Percentiles rank a stretch among this genome's conserved stretches.
Evolutionary conservation across 1,284 basidiomycete species (phyloP).

Genomic region (Microbotryum saponariae): DNA sequence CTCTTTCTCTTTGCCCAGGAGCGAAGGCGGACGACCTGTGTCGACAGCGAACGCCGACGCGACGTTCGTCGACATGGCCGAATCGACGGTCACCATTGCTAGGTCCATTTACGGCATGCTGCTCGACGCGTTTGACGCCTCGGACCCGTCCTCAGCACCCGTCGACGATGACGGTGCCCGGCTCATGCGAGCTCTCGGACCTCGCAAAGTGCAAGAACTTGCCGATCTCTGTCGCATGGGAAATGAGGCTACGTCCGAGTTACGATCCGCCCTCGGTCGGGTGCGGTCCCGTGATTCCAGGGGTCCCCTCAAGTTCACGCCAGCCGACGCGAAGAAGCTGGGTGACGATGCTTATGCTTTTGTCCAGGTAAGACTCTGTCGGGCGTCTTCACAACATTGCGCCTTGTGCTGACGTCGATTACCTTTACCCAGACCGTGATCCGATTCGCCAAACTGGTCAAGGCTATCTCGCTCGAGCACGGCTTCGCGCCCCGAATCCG

Average conservation of each 20-base stretch:
- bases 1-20: too few species aligned
- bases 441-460: constrained; percentile 44
- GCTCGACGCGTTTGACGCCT: constrained; percentile 44
- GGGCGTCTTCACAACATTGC: constrained; percentile 24
- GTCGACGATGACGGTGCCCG: constrained; percentile 7
- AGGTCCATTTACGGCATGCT: constrained; percentile 46
- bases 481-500: constrained; percentile 34
- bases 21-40: too few species aligned
- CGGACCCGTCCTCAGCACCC: constrained; percentile 16
- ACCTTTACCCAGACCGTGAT: constrained; percentile 42
- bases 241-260: constrained; percentile 23
- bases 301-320: constrained; percentile 21
- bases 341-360: constrained; percentile 37
- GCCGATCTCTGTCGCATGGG: constrained; percentile 25
- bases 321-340: constrained; percentile 17
- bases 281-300: constrained; percentile 34
- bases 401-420: constrained; percentile 34
- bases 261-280: constrained; percentile 15
- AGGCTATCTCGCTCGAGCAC: constrained; percentile 41
- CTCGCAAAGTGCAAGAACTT: constrained; percentile 22
- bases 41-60: constrained; percentile 43
- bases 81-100: constrained; percentile 45
- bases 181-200: constrained; percentile 12
- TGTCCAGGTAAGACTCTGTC: constrained; percentile 40
- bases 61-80: constrained; percentile 45